A percentile compares a stretch with the other conserved stretches of the same genome.
Conservation (phyloP, 306 rosid species). For the Dalbergia cultrata region DNA sequence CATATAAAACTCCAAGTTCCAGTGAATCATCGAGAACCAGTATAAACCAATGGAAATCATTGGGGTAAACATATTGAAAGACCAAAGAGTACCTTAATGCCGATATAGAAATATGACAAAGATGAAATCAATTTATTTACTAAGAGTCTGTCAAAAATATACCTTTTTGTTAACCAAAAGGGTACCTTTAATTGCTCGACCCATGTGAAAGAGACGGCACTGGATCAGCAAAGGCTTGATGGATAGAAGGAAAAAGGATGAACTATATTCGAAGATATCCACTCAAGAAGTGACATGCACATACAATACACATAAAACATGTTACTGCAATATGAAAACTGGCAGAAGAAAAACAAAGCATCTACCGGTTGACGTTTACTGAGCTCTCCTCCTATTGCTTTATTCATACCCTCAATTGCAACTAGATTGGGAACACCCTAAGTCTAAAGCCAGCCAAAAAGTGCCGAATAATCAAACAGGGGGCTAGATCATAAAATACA, state of each 20-base stretch:
- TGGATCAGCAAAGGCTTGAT: slow-evolving; percentile 83
- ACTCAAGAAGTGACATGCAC: background rate
- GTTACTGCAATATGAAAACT: slow-evolving; percentile 30
- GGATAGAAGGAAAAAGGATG: slow-evolving; percentile 18
- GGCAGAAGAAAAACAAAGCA: slow-evolving; percentile 31
- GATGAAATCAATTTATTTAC: background rate
- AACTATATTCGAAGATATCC: slow-evolving; percentile 42
- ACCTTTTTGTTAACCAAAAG: slow-evolving; percentile 78
- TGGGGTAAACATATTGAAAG: background rate
- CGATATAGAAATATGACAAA: background rate
- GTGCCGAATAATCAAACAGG: slow-evolving; percentile 12
- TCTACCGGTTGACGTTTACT: slow-evolving; percentile 57
- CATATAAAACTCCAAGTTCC: slow-evolving; percentile 8
- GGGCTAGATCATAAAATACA: slow-evolving; percentile 1
- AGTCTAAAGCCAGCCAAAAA: slow-evolving; percentile 14
- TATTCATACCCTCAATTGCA: slow-evolving; percentile 43
- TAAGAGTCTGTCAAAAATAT: slow-evolving; percentile 21
- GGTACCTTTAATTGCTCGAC: slow-evolving; percentile 80
- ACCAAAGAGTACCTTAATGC: background rate
- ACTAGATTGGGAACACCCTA: slow-evolving; percentile 49
- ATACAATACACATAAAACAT: slow-evolving; percentile 16
- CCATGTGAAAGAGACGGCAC: slow-evolving; percentile 73
- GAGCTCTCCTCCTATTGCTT: slow-evolving; percentile 41
- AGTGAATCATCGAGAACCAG: background rate
- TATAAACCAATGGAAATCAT: background rate